Evolutionary conservation across 225 moss, liverwort and hornwort species (phyloP), one percentile per base, ranked within the genome.

Genomic region (Climacium dendroides): DNA sequence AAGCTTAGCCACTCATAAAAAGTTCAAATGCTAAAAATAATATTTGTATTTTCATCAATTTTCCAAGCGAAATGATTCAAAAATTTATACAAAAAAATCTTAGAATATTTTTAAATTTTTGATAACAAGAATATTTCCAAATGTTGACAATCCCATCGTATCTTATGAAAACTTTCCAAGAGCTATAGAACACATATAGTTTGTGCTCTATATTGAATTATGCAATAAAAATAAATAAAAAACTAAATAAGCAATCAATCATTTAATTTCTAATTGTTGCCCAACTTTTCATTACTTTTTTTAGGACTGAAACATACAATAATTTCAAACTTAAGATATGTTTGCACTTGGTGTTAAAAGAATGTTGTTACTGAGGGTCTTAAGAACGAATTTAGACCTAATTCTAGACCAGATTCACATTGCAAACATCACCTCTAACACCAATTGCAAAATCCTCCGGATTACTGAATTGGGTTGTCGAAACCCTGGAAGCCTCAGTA

Each of bases 211-310:
- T 1, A 30, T 19, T 74, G 4, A 4, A 48, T 15, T 48, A 48
- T 30, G 43, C 15, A 5, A 2, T 9, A 9, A 9, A 26, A 43
- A 4, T 0, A 0, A 67, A 37, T 23, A 23, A 37, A n/a, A n/a
- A n/a, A n/a, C n/a, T n/a, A n/a, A n/a, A n/a, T n/a, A n/a, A n/a
- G n/a, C n/a, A n/a, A n/a, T n/a, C n/a, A n/a, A n/a, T n/a, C n/a
- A n/a, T n/a, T n/a, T n/a, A n/a, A n/a, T n/a, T n/a, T n/a, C n/a
- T n/a, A n/a, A n/a, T n/a, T 41, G 9, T 1, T 15, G 2, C 15
- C n/a, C 26, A 41, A 26, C 15, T 41, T 5, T 5, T 25, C 24
- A 26, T 43, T 39, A 71, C 15, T 26, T 71, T 26, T 71, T 43
- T 16, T 28, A 43, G 28, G 10, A 43, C 3, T 43, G 26, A 71